Conservation (phyloP, 352 stramenopile genomes). For the Pythium plurisporium region DNA sequence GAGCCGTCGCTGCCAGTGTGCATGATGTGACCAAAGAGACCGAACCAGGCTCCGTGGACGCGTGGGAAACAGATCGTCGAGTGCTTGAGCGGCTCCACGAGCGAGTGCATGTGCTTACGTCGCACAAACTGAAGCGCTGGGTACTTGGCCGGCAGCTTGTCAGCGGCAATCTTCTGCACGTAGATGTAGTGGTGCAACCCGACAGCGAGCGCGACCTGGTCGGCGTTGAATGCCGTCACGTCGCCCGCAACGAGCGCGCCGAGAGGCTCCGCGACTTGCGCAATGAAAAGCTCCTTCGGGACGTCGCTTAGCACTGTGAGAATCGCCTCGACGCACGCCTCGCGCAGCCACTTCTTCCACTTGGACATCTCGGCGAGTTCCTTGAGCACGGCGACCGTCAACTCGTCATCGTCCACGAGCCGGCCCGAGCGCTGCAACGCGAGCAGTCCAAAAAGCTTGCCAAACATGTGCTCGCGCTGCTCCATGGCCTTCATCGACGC, state of each 20-base stretch:
- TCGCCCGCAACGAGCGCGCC: constrained; percentile 25
- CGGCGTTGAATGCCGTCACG: constrained; percentile 52
- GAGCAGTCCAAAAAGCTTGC: constrained; percentile 84
- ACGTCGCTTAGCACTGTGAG: constrained; percentile 57
- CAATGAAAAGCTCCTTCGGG: constrained; percentile 41
- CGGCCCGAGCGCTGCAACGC: constrained; percentile 75
- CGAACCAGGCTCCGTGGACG: constrained; percentile 73
- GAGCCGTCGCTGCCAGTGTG: constrained; percentile 31
- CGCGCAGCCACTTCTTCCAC: constrained; percentile 87
- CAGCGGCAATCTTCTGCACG: constrained; percentile 29
- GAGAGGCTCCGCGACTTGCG: constrained; percentile 33
- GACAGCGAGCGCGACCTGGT: constrained; percentile 74
- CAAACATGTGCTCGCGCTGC: constrained; percentile 91
- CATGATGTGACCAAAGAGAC: constrained; percentile 72
- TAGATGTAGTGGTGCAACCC: constrained; percentile 71
- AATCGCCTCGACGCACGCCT: constrained; percentile 69
- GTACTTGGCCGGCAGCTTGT: constrained; percentile 34
- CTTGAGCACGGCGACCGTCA: constrained; percentile 37
- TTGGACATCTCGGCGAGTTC: constrained; percentile 41
- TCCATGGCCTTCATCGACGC: constrained; percentile 89
- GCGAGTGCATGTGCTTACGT: constrained; percentile 54
- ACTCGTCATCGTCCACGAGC: constrained; percentile 26
- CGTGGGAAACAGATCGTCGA: constrained; percentile 72
- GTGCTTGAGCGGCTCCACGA: constrained; percentile 59
- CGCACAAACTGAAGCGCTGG: constrained; percentile 39